Evolutionary conservation across 495 filamentous ascomycete species (phyloP), one percentile per base, ranked within the genome.

Genomic region (Penicillium cosmopolitanum): DNA sequence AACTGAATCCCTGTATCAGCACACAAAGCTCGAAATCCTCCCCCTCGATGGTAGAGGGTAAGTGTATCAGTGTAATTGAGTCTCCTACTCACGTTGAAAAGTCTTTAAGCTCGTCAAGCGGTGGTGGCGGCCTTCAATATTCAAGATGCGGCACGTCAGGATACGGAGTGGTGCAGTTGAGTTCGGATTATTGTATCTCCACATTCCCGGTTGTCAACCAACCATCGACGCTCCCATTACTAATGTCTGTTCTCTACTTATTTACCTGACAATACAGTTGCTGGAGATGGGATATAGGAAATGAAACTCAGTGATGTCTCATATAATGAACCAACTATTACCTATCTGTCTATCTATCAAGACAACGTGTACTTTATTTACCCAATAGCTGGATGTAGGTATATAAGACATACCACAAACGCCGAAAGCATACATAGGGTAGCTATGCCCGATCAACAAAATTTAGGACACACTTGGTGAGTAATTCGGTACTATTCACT

Each of bases 1-100:
- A 68, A 56, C 65, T 72, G 60, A 35, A 57, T 25, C 25, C 44
- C 15, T 42, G 44, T 28, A 51, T 65, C 51, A 66, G 62, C 43
- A 13, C 43, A 46, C 16, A 5, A 4, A n/a, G 16, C 16, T n/a
- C 18, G 5, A 18, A 18, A 21, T 3, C 12, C 13, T n/a, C 16
- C 4, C 15, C 10, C 10, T 16, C 13, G 23, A 33, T 9, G 9
- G 18, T 16, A 12, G 23, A 13, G 18, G 18, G 23, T 12, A 12
- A 23, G 1, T 3, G 10, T 1, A 0, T 13, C 23, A 6, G 19
- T 38, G 13, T 7, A 18, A 35, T 31, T 52, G 34, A 33, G 46
- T 16, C 15, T 16, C 34, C 44, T n/a, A 63, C 60, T 64, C 23
- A 66, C 64, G 55, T 61, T 51, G 28, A 34, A 44, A 56, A 64